phyloP scores from a whole-genome alignment of 78 protist genomes.

The Dictyostelium citrinum region DNA sequence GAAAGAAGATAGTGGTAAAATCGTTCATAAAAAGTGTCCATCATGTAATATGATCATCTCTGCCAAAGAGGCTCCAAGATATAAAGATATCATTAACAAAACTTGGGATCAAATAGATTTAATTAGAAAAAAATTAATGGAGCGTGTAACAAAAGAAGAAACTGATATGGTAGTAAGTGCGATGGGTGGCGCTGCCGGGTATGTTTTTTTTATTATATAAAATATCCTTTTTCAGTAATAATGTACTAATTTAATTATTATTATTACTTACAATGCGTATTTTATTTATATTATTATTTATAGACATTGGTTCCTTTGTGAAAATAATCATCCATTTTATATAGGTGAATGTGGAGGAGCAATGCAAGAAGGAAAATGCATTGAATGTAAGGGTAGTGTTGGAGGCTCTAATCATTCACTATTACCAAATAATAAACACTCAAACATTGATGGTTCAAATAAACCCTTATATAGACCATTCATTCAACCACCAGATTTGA shows the following conservation, averaged over 20 bases:
- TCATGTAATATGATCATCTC: neutral
- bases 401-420: constrained; percentile 70
- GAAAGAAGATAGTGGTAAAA: neutral
- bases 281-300: no score
- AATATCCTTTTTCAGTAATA: no score
- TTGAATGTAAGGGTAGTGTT: constrained; percentile 71
- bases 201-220: neutral
- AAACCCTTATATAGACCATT: neutral
- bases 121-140: neutral
- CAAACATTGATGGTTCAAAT: constrained; percentile 28
- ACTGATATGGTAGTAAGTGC: neutral
- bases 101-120: constrained; percentile 13
- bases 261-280: no score
- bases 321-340: constrained; percentile 52
- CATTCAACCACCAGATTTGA: neutral
- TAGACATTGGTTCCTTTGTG: constrained; percentile 73
- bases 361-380: constrained; percentile 32
- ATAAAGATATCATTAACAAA: constrained; percentile 22
- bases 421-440: neutral
- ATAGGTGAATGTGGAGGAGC: constrained; percentile 88
- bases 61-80: neutral
- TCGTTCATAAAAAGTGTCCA: constrained; percentile 29
- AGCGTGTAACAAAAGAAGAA: constrained; percentile 4
- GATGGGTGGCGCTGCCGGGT: constrained; percentile 17
- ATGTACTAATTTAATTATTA: no score